A percentile compares a stretch with the other conserved stretches of the same genome.
Conservation (phyloP, 2,329 filamentous ascomycete species). For the Huntiella moniliformis region DNA sequence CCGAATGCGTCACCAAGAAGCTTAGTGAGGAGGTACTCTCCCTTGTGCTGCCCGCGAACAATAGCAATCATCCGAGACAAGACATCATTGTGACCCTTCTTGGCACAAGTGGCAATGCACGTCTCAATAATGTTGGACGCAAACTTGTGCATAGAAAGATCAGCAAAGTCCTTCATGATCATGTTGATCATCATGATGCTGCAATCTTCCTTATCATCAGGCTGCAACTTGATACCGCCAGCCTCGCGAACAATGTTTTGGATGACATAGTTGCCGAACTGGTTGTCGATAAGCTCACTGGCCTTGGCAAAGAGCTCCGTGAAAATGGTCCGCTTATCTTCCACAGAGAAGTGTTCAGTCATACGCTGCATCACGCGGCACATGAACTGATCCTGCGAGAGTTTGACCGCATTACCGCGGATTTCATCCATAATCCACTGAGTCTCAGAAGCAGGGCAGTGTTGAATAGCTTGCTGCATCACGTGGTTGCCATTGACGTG, state of each 20-base stretch:
- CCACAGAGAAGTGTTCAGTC: slow-evolving; percentile 60
- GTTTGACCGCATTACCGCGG: slow-evolving; percentile 49
- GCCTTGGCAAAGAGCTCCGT: slow-evolving; percentile 60
- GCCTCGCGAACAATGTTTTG: slow-evolving; percentile 80
- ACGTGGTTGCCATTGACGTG: slow-evolving; percentile 94
- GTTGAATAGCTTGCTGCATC: slow-evolving; percentile 79
- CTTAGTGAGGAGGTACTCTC: slow-evolving; percentile 49
- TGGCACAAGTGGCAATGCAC: slow-evolving; percentile 36
- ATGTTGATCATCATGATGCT: slow-evolving; percentile 47
- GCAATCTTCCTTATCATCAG: slow-evolving; percentile 43
- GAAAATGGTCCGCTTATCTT: slow-evolving; percentile 54
- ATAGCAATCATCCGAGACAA: background rate
- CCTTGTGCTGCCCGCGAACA: slow-evolving; percentile 23
- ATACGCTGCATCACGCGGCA: slow-evolving; percentile 88
- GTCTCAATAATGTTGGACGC: slow-evolving; percentile 96
- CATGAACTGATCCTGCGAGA: slow-evolving; percentile 67
- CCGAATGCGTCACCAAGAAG: slow-evolving; percentile 84
- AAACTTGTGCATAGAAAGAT: slow-evolving; percentile 82
- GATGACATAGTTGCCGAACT: slow-evolving; percentile 90
- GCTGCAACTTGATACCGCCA: too few relatives aligned
- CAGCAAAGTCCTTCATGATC: slow-evolving; percentile 52
- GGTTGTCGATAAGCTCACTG: slow-evolving; percentile 56
- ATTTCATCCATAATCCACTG: slow-evolving; percentile 73
- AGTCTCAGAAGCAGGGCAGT: slow-evolving; percentile 58
- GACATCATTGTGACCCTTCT: slow-evolving; percentile 21